Base-by-base conservation (phyloP, 208 protist genomes). In the Phytomonas francai region DNA sequence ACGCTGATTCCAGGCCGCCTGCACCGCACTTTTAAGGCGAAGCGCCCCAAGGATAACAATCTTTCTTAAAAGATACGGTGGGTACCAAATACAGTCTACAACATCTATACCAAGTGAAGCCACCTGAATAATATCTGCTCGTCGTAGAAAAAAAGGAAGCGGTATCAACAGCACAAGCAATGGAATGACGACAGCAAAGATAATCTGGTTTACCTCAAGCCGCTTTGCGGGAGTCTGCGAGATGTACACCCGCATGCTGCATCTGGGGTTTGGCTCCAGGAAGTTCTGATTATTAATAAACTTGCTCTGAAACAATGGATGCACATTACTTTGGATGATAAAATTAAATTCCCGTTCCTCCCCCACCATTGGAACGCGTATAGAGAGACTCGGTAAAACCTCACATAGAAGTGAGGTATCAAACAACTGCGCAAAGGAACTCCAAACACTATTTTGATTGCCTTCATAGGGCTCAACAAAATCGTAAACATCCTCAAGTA, bases 401-500 rank as follows among this genome's bases (percentile, higher is more conserved):
- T 83, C 70, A 68, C 87, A 92, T 54, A 92, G 75, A 12, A 73
- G 69, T 54, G 81, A 88, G 12, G 63, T 88, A 67, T 92, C 87
- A 12, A 92, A 78, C 56, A 89, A 68, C 16, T 70, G 70, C 0
- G 81, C 79, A 12, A 89, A 67, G 25, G 78, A 71, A 57, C 83
- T 71, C 84, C 87, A 92, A 42, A 92, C 64, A 16, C 27, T 65
- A 2, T 19, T 54, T 54, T 54, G 45, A 25, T 25, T 19, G 22
- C 45, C 25, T 54, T 25, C 19, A 25, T 54, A 54, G 7, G 1
- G 16, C 1, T 54, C 19, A 19, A 8, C 62, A 28, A 22, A 8
- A 30, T 66, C 31, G 8, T 19, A 19, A 22, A 9, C 12, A 22
- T 68, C 32, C 3, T 5, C 14, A 33, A 57, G 64, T 9, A 31